Evolutionary conservation across 2,329 filamentous ascomycete genomes (phyloP).

Genomic region (Chrysoporthe austroafricana): DNA sequence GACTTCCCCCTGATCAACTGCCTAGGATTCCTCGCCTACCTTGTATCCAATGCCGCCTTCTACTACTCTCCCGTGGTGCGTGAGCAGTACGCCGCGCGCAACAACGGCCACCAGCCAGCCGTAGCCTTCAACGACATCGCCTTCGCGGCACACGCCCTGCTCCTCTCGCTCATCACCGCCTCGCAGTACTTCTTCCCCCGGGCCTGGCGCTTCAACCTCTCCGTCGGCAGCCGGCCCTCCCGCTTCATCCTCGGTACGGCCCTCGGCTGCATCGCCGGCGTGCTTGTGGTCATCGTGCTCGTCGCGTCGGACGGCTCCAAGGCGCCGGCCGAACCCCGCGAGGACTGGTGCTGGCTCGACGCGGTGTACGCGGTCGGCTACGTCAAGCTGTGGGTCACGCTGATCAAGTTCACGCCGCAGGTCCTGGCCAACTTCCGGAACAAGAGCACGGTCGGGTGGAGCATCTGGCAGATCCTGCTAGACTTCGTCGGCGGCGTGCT

Average conservation of each 20-base stretch:
- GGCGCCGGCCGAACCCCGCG: constrained; percentile 40
- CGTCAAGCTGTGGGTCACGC: constrained; percentile 84
- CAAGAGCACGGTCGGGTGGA: constrained; percentile 85
- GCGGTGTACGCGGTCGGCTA: constrained; percentile 75
- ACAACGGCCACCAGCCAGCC: constrained; percentile 76
- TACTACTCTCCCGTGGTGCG: constrained; percentile 80
- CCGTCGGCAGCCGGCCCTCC: constrained; percentile 59
- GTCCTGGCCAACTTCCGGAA: constrained; percentile 81
- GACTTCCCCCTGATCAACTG: constrained; percentile 83
- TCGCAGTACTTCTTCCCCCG: constrained; percentile 74
- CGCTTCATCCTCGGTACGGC: constrained; percentile 70
- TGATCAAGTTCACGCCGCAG: constrained; percentile 94
- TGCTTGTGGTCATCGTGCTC: constrained; percentile 54
- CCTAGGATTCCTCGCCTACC: constrained; percentile 74
- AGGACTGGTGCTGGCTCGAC: constrained; percentile 65
- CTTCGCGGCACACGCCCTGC: constrained; percentile 80
- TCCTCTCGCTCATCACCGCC: constrained; percentile 73
- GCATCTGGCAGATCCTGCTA: constrained; percentile 80
- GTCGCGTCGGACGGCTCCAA: constrained; percentile 46
- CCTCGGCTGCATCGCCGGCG: constrained; percentile 66
- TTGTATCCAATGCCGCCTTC: constrained; percentile 74
- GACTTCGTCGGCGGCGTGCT: constrained; percentile 82
- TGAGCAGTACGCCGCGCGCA: constrained; percentile 79
- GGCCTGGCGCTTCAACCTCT: constrained; percentile 75
- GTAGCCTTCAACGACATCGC: constrained; percentile 88